Evolutionary conservation across 78 protist species (phyloP), one percentile per base, ranked within the genome.

Genomic region (Dictyostelium intermedium): DNA sequence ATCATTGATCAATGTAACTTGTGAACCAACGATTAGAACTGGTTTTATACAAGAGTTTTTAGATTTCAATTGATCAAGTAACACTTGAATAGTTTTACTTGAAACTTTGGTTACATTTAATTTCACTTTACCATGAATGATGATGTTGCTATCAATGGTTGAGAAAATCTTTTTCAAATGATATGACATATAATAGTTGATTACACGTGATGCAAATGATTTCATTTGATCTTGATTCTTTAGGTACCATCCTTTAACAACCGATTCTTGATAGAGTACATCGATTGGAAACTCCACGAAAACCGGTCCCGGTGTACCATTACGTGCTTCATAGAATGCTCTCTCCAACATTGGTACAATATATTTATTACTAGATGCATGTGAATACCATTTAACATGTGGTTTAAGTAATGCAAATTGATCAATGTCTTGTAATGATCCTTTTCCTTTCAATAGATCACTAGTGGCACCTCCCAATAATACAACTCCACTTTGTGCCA

Each of bases 341-440:
- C 83, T 43, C 20, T 60, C 86, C 13, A 97, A 13, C 10, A 95
- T 32, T 41, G 98, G 97, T 3, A 87, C 93, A 37, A 97, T 87
- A 50, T 97, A 93, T 3, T 20, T 7, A 14, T 92, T 97, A 2
- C 81, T 78, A 5, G 72, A 23, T 43, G 85, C 30, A 69, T 91
- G 92, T 27, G 72, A 20, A 8, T 27, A 34, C 86, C 79, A 87
- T 82, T 97, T 97, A 87, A 82, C 79, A 76, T 91, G 83, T 66
- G 97, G 97, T 60, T 37, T 63, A 60, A 97, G 14, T 43, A 97
- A 66, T 14, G 91, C 87, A 63, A 96, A 73, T 60, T 97, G 98
- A 87, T 97, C 97, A 56, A 97, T 95, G 61, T 97, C 98, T 95
- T 97, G 98, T 20, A 97, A 82, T 11, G 97, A 66, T n/a, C 98